Evolutionary conservation across 345 rosid genomes (phyloP).

Genomic region (Boechera stricta): DNA sequence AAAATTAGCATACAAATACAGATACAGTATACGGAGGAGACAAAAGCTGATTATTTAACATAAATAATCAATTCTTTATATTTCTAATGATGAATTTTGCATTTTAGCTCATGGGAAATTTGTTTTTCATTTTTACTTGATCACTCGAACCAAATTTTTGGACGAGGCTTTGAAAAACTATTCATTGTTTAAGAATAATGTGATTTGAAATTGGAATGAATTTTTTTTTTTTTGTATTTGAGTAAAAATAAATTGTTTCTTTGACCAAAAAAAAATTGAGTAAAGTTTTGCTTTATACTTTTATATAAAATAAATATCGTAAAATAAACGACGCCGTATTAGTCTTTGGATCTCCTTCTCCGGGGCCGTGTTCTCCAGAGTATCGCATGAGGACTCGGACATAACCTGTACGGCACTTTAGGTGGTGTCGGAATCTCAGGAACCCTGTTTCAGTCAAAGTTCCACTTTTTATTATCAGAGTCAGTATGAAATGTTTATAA

Average conservation of each 20-base stretch:
- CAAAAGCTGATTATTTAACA: conserved; percentile 18
- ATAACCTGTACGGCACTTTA: conserved; percentile 69
- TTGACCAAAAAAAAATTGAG: not conserved
- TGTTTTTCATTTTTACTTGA: not conserved
- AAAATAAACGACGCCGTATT: conserved; percentile 18
- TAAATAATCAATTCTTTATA: conserved; percentile 16
- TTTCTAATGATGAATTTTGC: conserved; percentile 4
- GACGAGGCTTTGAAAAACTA: not conserved
- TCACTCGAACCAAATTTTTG: not conserved
- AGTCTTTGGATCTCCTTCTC: conserved; percentile 53
- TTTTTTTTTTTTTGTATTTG: not conserved
- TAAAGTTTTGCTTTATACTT: not conserved
- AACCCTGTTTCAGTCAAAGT: conserved; percentile 51
- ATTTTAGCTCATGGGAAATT: not conserved
- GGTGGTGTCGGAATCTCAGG: conserved; percentile 65
- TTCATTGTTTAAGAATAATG: conserved; percentile 5
- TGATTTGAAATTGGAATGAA: conserved; percentile 16
- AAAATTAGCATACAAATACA: conserved; percentile 29
- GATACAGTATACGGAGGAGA: not conserved
- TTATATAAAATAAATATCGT: not conserved
- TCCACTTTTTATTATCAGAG: not conserved
- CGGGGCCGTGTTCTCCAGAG: conserved; percentile 76
- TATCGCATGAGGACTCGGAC: conserved; percentile 79
- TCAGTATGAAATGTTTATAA: not conserved
- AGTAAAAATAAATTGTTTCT: not conserved